Evolutionary conservation across 306 rosid genomes (phyloP), one percentile per base, ranked within the genome.

Genomic region (Gastrolobium bilobum): DNA sequence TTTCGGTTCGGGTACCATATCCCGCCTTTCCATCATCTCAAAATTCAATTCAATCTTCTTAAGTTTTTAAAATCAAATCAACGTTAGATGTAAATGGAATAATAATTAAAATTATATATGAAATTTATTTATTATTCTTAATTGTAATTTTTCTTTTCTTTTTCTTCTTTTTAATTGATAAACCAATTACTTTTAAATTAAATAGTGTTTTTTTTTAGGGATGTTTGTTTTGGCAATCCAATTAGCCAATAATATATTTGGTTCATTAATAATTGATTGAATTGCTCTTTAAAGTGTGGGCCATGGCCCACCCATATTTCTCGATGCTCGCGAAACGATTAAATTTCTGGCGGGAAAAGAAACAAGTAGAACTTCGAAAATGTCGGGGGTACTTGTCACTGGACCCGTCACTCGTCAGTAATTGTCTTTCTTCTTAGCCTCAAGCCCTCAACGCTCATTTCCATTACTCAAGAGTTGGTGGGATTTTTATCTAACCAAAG

Each of bases 341-440:
- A 33, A 31, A 52, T 4, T 54, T 65, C 2, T 38, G 81, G 85
- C 81, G 81, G 85, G 77, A 75, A 81, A 47, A 67, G 4, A 57
- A 65, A 57, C 60, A 46, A 29, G 15, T 10, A 33, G 56, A 71
- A 42, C 72, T 48, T 52, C 48, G 73, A 51, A 79, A 51, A 60
- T 71, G 66, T 68, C 40, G 64, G 4, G 10, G 10, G 30, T 26
- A 7, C 7, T 59, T n/a, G 10, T 79, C 68, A 40, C 14, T 46
- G 76, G 80, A 58, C 69, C 70, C 84, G 3, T 20, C 51, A 58
- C 69, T 63, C 84, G 3, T 20, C 51, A 6, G 33, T 10, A 20
- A n/a, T 62, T 71, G 20, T 47, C 42, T 67, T 42, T 9, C 64
- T 5, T 7, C 10, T 73, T 4, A n/a, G 74, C 74, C 13, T 48